A percentile compares a stretch with the other conserved stretches of the same genome.
Evolutionary conservation across 208 protist species (phyloP).

Genomic region (Naegleria fowleri): DNA sequence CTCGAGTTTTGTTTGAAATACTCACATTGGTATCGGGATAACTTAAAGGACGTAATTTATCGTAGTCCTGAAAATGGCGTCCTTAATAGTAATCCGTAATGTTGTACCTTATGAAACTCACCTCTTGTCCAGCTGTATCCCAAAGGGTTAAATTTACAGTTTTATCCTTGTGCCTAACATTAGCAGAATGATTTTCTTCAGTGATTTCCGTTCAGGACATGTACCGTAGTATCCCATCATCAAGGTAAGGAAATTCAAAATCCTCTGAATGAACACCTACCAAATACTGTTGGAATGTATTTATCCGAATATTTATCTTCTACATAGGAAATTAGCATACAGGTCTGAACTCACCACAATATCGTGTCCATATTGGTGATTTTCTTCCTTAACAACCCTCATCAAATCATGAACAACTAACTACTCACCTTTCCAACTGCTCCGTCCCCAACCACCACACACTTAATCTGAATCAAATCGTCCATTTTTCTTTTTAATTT

Average conservation of each 20-base stretch:
- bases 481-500: background rate
- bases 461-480: slow-evolving; percentile 20
- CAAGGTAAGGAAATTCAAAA: too few species aligned
- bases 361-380: too few species aligned
- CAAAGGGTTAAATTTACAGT: slow-evolving; percentile 54
- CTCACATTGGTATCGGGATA: slow-evolving; percentile 68
- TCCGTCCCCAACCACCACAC: slow-evolving; percentile 46
- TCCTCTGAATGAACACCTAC: slow-evolving; percentile 44
- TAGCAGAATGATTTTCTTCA: slow-evolving; percentile 53
- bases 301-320: slow-evolving; percentile 42
- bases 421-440: slow-evolving; percentile 31
- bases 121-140: slow-evolving; percentile 47
- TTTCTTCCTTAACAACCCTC: too few species aligned
- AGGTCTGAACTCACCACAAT: slow-evolving; percentile 31
- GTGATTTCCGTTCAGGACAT: too few species aligned
- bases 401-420: background rate
- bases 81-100: background rate
- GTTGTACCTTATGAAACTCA: background rate
- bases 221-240: too few species aligned
- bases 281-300: slow-evolving; percentile 66
- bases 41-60: slow-evolving; percentile 72
- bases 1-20: background rate
- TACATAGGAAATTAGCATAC: slow-evolving; percentile 39
- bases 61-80: slow-evolving; percentile 75
- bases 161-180: slow-evolving; percentile 60